phyloP scores from a whole-genome alignment of 1,284 basidiomycete species.

The Acaromyces ingoldii region DNA sequence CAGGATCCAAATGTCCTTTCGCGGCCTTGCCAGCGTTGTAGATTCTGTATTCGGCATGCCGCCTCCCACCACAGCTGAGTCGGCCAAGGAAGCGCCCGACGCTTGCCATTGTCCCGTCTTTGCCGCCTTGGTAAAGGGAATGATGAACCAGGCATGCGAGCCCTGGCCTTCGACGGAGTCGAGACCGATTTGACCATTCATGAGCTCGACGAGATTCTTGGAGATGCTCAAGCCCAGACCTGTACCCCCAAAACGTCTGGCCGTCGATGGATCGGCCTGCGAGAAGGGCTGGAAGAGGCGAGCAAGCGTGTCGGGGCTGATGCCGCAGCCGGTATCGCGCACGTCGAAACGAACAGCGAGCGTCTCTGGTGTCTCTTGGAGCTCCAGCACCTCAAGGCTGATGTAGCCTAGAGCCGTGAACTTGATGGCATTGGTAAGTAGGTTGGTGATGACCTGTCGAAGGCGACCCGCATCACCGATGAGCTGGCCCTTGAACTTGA shows the following conservation, averaged over 20 bases:
- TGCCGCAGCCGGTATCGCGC: conserved; percentile 52
- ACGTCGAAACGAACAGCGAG: conserved; percentile 47
- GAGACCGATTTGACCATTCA: conserved; percentile 42
- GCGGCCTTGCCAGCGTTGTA: conserved; percentile 26
- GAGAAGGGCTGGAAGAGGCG: conserved; percentile 51
- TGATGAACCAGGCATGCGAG: conserved; percentile 42
- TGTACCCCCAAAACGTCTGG: conserved; percentile 41
- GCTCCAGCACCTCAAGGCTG: conserved; percentile 40
- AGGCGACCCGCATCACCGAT: conserved; percentile 42
- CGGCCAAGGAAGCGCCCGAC: not conserved
- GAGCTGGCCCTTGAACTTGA: conserved; percentile 36
- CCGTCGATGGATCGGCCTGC: conserved; percentile 44
- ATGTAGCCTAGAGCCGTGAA: conserved; percentile 50
- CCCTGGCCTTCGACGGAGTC: conserved; percentile 45
- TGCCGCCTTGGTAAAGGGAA: conserved; percentile 36
- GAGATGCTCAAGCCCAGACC: conserved; percentile 45
- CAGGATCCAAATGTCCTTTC: conserved; percentile 46
- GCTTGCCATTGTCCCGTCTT: conserved; percentile 5
- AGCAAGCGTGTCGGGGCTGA: conserved; percentile 39
- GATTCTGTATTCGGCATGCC: conserved; percentile 3
- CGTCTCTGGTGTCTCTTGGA: conserved; percentile 33
- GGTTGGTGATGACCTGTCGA: conserved; percentile 52
- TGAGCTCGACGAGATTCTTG: conserved; percentile 42
- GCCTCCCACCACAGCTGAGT: conserved; percentile 12
- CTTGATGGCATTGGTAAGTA: conserved; percentile 53